Conservation (phyloP, 352 stramenopile species). For the Globisporangium acanthophoron region DNA sequence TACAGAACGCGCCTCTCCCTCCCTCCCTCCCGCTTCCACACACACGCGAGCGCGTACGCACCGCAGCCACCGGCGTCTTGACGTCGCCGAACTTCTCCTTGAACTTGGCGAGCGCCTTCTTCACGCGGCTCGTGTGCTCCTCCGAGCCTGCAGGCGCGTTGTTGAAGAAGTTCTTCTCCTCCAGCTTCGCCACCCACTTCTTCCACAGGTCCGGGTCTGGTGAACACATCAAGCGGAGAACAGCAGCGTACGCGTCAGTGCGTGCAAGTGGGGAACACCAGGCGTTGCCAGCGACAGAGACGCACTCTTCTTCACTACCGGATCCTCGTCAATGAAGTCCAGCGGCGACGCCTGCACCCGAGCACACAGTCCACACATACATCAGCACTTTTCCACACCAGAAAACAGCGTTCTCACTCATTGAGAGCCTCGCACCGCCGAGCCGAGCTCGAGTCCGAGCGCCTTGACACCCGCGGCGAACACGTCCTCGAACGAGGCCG, state of each 20-base stretch:
- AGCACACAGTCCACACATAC: background rate
- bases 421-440: slow-evolving; percentile 1
- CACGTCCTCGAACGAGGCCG: slow-evolving; percentile 56
- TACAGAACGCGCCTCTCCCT: background rate
- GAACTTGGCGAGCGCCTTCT: slow-evolving; percentile 81
- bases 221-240: background rate
- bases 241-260: background rate
- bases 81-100: slow-evolving; percentile 82
- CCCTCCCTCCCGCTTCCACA: background rate
- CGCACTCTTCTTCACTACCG: slow-evolving; percentile 70
- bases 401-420: background rate
- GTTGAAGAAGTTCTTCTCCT: slow-evolving; percentile 85
- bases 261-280: background rate
- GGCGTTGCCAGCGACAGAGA: background rate
- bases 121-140: slow-evolving; percentile 53
- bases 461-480: slow-evolving; percentile 63
- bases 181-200: slow-evolving; percentile 83
- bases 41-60: slow-evolving; percentile 8
- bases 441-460: slow-evolving; percentile 44
- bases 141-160: slow-evolving; percentile 41
- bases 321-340: slow-evolving; percentile 48
- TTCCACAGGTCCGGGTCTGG: slow-evolving; percentile 81
- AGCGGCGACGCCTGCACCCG: slow-evolving; percentile 8
- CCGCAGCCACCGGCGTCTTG: slow-evolving; percentile 31
- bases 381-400: background rate